These are phyloP conservation scores for Ambrosia artemisiifolia DNA, from an alignment of 129 eudicot species.

Conservation along the genomic window DNA sequence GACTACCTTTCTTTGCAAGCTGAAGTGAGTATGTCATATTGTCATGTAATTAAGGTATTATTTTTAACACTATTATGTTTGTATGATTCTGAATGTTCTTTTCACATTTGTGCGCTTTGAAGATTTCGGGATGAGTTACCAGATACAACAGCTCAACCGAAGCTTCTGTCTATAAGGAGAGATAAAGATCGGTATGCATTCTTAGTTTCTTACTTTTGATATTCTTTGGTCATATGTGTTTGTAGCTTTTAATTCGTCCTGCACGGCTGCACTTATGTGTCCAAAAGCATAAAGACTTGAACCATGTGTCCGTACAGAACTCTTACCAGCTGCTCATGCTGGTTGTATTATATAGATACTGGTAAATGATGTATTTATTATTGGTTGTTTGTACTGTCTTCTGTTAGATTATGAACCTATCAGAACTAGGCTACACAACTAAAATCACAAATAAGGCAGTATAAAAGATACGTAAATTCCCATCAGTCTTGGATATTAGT, in stretches of 20 bases:
- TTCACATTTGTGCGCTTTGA: slow-evolving; percentile 30
- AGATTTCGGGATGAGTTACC: slow-evolving; percentile 97
- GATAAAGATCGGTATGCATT: slow-evolving; percentile 40
- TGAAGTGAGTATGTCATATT: slow-evolving; percentile 76
- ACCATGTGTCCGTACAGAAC: slow-evolving; percentile 4
- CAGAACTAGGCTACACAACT: neutral
- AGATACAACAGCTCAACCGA: slow-evolving; percentile 73
- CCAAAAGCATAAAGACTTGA: neutral
- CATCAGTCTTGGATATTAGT: neutral
- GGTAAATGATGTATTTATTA: neutral
- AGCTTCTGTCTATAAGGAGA: slow-evolving; percentile 35
- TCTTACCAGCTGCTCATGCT: slow-evolving; percentile 5
- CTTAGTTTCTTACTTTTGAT: slow-evolving; percentile 3
- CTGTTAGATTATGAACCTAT: neutral
- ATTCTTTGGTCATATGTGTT: neutral
- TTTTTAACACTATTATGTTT: neutral
- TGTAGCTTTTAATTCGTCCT: slow-evolving; percentile 1
- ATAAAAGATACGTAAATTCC: neutral
- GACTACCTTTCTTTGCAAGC: slow-evolving; percentile 91
- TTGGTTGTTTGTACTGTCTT: neutral
- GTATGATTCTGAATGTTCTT: slow-evolving; percentile 26
- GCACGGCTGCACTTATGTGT: neutral
- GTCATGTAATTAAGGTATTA: neutral
- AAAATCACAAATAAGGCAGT: neutral
- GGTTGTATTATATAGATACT: neutral